These are phyloP conservation scores for Boletus huronensis DNA, from an alignment of 768 basidiomycete genomes.

Conservation along the genomic window DNA sequence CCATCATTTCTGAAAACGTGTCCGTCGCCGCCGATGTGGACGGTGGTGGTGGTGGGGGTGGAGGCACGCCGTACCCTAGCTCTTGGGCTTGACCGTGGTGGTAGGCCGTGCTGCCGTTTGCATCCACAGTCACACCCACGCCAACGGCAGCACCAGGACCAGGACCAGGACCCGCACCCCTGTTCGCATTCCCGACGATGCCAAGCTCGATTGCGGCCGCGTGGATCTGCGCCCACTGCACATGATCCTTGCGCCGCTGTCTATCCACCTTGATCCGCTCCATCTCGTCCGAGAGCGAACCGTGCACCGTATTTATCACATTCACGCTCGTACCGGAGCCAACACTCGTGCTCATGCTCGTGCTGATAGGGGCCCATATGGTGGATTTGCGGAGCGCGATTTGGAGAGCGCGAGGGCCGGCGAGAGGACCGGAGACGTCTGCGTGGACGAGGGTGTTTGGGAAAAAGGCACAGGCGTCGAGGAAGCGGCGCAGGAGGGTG, in stretches of 20 bases:
- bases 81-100: conserved; percentile 34
- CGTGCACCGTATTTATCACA: background rate
- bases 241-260: conserved; percentile 59
- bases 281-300: conserved; percentile 56
- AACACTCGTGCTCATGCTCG: background rate
- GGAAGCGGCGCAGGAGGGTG: conserved; percentile 42
- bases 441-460: conserved; percentile 48
- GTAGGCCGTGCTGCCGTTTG: conserved; percentile 23
- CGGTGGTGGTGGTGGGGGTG: background rate
- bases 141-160: background rate
- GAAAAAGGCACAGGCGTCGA: conserved; percentile 52
- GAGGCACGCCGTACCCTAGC: conserved; percentile 37
- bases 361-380: conserved; percentile 43
- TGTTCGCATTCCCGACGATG: conserved; percentile 32
- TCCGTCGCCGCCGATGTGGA: conserved; percentile 20
- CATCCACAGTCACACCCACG: background rate
- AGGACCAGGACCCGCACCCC: background rate
- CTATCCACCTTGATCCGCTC: conserved; percentile 58
- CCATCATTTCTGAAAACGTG: conserved; percentile 58
- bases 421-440: conserved; percentile 50
- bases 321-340: background rate
- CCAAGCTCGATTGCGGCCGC: conserved; percentile 61
- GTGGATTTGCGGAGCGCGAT: conserved; percentile 57
- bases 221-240: conserved; percentile 66
- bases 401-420: conserved; percentile 56